A percentile compares a stretch with the other conserved stretches of the same genome.
Evolutionary conservation across 306 rosid genomes (phyloP).

Genomic region (Quercus bicolor): DNA sequence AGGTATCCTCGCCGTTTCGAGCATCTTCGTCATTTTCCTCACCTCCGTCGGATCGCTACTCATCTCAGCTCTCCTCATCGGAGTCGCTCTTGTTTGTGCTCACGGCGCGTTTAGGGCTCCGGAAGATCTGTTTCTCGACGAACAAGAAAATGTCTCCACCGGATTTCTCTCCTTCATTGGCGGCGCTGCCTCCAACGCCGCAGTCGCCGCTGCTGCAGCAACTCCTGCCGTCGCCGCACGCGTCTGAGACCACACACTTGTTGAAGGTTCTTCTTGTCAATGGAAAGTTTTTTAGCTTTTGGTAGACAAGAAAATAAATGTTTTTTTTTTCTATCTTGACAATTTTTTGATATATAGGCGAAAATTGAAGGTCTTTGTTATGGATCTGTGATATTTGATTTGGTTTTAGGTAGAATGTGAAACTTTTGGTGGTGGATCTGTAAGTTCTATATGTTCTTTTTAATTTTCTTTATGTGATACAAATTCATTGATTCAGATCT

Average conservation of each 20-base stretch:
- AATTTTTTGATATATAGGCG: slow-evolving; percentile 21
- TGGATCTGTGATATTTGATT: slow-evolving; percentile 30
- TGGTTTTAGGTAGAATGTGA: slow-evolving; percentile 12
- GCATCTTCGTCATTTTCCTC: slow-evolving; percentile 62
- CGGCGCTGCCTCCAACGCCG: slow-evolving; percentile 45
- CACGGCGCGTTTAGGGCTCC: slow-evolving; percentile 89
- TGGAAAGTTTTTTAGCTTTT: not conserved
- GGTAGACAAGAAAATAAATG: slow-evolving; percentile 1
- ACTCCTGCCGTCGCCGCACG: slow-evolving; percentile 47
- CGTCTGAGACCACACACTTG: slow-evolving; percentile 21
- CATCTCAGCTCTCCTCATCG: slow-evolving; percentile 62
- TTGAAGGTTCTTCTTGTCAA: not conserved
- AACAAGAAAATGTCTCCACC: slow-evolving; percentile 48
- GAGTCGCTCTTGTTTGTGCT: slow-evolving; percentile 52
- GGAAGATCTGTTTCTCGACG: slow-evolving; percentile 86
- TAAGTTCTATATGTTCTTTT: not conserved
- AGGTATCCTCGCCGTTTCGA: slow-evolving; percentile 42
- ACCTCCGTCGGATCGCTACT: slow-evolving; percentile 84
- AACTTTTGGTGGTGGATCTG: slow-evolving; percentile 32
- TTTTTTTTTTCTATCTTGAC: not conserved
- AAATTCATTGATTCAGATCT: not conserved
- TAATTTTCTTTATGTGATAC: not conserved
- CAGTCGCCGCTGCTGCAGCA: slow-evolving; percentile 29
- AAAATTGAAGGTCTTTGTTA: slow-evolving; percentile 28
- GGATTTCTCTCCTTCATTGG: slow-evolving; percentile 67